Base-by-base conservation (phyloP, 2,329 filamentous ascomycete genomes). In the Sarocladiaceae sp. region DNA sequence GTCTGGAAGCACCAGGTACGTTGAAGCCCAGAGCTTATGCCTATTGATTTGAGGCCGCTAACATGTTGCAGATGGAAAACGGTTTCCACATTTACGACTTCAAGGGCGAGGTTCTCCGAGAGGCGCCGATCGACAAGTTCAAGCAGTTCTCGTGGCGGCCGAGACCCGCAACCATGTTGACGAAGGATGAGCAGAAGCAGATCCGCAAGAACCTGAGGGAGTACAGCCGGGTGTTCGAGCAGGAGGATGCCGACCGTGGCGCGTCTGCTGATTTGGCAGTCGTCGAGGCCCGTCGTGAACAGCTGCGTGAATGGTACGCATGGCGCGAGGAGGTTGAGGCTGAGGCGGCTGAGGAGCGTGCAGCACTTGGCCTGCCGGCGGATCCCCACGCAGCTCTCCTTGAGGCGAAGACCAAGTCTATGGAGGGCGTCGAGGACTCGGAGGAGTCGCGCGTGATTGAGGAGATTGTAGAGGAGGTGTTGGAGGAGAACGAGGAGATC, bases 11-110 rank as follows among this genome's bases (percentile, higher is more conserved):
- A 97, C 66, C 77, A 84, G 55, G 90, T 95, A 83, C 73, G 87
- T 70, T n/a, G n/a, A n/a, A n/a, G n/a, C n/a, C n/a, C n/a, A n/a
- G n/a, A n/a, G n/a, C n/a, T n/a, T 34, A 41, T 13, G 27, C 11
- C 19, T 37, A 23, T 20, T 24, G 40, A 2, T 31, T 11, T 23
- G n/a, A 15, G 13, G 27, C 13, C 46, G 44, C 50, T 51, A 47
- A 55, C 33, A 45, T 33, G 15, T 19, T n/a, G 40, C 60, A 95
- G 88, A 95, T 97, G 88, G 93, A 98, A 74, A 98, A 97, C 64
- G 93, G 93, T 51, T 98, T 95, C 74, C 91, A 97, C 66, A 72
- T 98, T 50, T 97, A 96, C 77, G 90, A 95, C 63, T 98, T 98
- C 79, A 86, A 83, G 64, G 94, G 93, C 52, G 83, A 86, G 56